Evolutionary conservation across 495 filamentous ascomycete genomes (phyloP), one percentile per base, ranked within the genome.

Genomic region (Penicillium verhagenii): DNA sequence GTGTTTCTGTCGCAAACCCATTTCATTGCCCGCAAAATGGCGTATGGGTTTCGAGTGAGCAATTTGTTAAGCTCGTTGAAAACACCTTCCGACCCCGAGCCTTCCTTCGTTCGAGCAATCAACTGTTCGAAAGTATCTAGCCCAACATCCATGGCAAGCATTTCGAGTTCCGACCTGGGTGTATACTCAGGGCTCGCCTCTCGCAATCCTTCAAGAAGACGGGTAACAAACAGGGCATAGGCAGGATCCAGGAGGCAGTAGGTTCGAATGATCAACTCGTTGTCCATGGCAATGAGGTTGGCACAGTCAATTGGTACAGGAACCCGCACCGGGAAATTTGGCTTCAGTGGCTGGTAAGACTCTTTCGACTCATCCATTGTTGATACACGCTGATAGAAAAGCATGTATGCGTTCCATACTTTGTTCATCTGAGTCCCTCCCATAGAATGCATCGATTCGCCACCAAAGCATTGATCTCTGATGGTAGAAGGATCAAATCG

Each of bases 361-460:
- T 61, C 47, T 28, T 60, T 64, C 13, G 66, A 63, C 6, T 64
- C 54, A 4, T 81, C 77, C 52, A 90, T 76, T 11, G 82, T 83
- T 1, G 87, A 84, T 4, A 86, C 84, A 52, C 94, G 82, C 66
- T 96, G 88, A 64, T 97, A 99, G 72, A 99, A 97, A 35, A 99
- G 79, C 91, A 97, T 96, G 63, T 99, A 99, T 16, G 92, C 94
- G 69, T 88, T 95, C 74, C 86, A 92, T 7, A 78, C 77, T 65
- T 94, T 96, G 49, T 84, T 81, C 49, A 72, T 73, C 0, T 69
- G 72, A 61, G 81, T 56, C 62, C 71, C 63, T 24, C 70, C 70
- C 48, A 70, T 67, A 16, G 63, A 46, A 59, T 80, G 72, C 55
- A 71, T 33, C 54, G 73, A 59, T 44, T 82, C 82, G 53, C 81